phyloP scores from a whole-genome alignment of 805 yeast species.

The Saturnispora dispora region DNA sequence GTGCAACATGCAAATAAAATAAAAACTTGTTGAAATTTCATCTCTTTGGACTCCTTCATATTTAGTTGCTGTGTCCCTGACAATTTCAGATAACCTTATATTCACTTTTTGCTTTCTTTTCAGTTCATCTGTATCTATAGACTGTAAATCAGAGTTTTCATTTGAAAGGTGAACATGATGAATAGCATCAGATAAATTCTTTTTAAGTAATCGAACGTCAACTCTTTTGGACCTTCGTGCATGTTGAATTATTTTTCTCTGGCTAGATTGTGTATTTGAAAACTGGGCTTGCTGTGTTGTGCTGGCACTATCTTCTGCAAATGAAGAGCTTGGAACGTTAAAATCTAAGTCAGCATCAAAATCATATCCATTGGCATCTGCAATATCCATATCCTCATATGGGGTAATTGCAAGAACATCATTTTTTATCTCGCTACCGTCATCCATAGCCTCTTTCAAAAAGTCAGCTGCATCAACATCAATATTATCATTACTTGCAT shows the following conservation, averaged over 20 bases:
- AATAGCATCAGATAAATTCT: constrained; percentile 61
- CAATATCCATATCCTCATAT: constrained; percentile 26
- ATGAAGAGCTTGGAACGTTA: not conserved
- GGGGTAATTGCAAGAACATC: constrained; percentile 18
- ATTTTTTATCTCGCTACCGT: not conserved
- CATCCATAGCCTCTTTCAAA: constrained; percentile 11
- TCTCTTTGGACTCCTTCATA: constrained; percentile 49
- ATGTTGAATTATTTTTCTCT: constrained; percentile 39
- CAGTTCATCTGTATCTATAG: not conserved
- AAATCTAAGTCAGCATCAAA: constrained; percentile 10
- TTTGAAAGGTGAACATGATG: constrained; percentile 1
- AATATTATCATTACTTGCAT: constrained; percentile 23
- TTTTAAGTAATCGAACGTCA: constrained; percentile 64
- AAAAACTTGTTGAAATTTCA: constrained; percentile 77
- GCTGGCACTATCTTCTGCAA: not conserved
- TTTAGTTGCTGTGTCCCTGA: constrained; percentile 25
- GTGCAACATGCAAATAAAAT: constrained; percentile 75
- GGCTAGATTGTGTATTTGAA: constrained; percentile 5
- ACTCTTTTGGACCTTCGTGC: constrained; percentile 72
- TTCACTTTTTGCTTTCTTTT: constrained; percentile 7
- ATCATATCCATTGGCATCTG: constrained; percentile 12
- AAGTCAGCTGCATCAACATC: constrained; percentile 14
- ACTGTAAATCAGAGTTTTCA: not conserved
- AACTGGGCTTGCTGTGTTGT: not conserved
- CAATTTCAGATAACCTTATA: constrained; percentile 17